Base-by-base conservation (phyloP, 2,329 filamentous ascomycete species). In the Acephala macrosclerotiorum region DNA sequence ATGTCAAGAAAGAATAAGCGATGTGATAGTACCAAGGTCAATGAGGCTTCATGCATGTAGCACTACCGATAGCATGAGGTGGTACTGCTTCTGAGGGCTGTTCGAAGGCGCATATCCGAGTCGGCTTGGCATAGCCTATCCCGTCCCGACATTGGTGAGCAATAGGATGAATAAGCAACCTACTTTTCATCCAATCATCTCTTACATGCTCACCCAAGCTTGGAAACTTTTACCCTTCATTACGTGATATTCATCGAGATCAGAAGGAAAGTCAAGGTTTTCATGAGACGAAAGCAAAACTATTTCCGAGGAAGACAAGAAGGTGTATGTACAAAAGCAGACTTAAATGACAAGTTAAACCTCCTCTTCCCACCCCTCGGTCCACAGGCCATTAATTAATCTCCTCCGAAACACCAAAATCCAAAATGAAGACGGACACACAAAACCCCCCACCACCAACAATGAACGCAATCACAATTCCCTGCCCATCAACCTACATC, bases 391-490 rank as follows among this genome's bases (percentile, higher is more conserved):
- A 33, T 33, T 33, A 9, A 33, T 33, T 33, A 33, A 33, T 33
- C 29, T 9, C 29, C 9, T 20, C 8, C 18, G 3, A 14, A 11
- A 40, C 20, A 12, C 9, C 16, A 5, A 35, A 4, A 20, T 14
- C 26, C 16, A 47, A 53, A 11, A 51, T 49, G 36, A 1, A 25
- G 29, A n/a, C n/a, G n/a, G n/a, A n/a, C 47, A 33, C 2, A 38
- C 25, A 1, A 36, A 53, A 9, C 4, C 29, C n/a, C 36, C 38
- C 25, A 47, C 60, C 55, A 1, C 18, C n/a, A 51, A 61, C 58
- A 58, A 67, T 67, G 65, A 16, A 26, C 5, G 61, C 65, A 16
- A 67, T 64, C 38, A 62, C 59, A 51, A 40, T 33, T 59, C 58
- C 35, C n/a, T 45, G 45, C 22, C 58, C 58, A 26, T 25, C 38